Evolutionary conservation across 192 early-diverging fungal species (phyloP), one percentile per base, ranked within the genome.

Genomic region (Piromyces finnis): DNA sequence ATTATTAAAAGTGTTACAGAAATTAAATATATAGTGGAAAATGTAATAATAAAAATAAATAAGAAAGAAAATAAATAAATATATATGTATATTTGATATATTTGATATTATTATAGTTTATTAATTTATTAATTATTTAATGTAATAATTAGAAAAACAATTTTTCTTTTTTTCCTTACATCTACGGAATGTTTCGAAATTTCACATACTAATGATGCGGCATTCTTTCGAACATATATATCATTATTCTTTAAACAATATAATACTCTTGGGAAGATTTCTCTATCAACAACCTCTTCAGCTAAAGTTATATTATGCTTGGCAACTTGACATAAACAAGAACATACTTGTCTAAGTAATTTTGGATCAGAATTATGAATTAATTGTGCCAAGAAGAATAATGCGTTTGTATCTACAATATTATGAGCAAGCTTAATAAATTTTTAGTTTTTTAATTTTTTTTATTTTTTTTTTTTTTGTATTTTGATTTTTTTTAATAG

Each of bases 371-470:
- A 84, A 79, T 87, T 87, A 12, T 84, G 82, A 16, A 88, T 80
- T 27, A 90, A 85, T 16, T 86, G 86, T 12, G 87, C 85, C 22
- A 90, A 79, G 80, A 88, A 86, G 18, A 85, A 82, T 29, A 90
- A 83, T 9, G 88, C 84, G 84, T 86, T 85, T 78, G 88, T 87
- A 79, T 90, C 89, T 5, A 90, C 87, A 12, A 90, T 88, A 26
- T 86, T 82, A 84, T 90, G 89, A 5, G 89, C 89, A 32, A 90
- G 86, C 85, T 89, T n/a, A n/a, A n/a, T n/a, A n/a, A n/a, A n/a
- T n/a, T n/a, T n/a, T n/a, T n/a, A n/a, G n/a, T n/a, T n/a, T n/a
- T n/a, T n/a, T n/a, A n/a, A n/a, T n/a, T n/a, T n/a, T n/a, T n/a
- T n/a, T n/a, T n/a, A n/a, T n/a, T n/a, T n/a, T n/a, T 41, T 17